Conservation (phyloP, 768 basidiomycete species). For the Harrya chromipes region DNA sequence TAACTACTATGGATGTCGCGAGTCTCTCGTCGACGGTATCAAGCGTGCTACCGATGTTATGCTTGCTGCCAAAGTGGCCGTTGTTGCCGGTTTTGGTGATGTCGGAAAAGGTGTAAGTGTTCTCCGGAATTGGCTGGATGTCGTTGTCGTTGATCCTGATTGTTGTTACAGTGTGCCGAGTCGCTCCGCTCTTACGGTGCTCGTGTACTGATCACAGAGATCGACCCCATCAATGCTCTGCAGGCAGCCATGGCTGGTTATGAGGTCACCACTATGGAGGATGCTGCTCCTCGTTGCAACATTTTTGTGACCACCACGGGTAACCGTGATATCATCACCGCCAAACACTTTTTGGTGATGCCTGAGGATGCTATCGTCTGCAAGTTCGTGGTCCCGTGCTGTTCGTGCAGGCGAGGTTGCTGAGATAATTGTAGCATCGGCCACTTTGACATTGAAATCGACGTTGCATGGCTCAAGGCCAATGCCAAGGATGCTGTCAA, state of each 20-base stretch:
- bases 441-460: constrained; percentile 88
- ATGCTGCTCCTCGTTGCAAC: constrained; percentile 84
- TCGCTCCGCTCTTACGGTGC: constrained; percentile 96
- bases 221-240: constrained; percentile 99
- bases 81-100: constrained; percentile 98
- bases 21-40: constrained; percentile 99
- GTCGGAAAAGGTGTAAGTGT: constrained; percentile 95
- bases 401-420: constrained; percentile 4
- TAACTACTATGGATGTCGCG: constrained; percentile 98
- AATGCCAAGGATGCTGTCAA: constrained; percentile 82
- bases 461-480: constrained; percentile 96
- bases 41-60: constrained; percentile 99
- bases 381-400: constrained; percentile 63
- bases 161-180: constrained; percentile 81
- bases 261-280: constrained; percentile 98
- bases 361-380: constrained; percentile 97
- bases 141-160: not conserved
- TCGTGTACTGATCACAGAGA: constrained; percentile 94
- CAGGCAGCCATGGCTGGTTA: constrained; percentile 99
- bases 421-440: constrained; percentile 55
- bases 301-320: constrained; percentile 98
- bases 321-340: constrained; percentile 96
- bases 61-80: constrained; percentile 99
- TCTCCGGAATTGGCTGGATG: not conserved
- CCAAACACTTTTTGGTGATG: constrained; percentile 90